Base-by-base conservation (phyloP, 345 rosid genomes). In the Garcia nutans region DNA sequence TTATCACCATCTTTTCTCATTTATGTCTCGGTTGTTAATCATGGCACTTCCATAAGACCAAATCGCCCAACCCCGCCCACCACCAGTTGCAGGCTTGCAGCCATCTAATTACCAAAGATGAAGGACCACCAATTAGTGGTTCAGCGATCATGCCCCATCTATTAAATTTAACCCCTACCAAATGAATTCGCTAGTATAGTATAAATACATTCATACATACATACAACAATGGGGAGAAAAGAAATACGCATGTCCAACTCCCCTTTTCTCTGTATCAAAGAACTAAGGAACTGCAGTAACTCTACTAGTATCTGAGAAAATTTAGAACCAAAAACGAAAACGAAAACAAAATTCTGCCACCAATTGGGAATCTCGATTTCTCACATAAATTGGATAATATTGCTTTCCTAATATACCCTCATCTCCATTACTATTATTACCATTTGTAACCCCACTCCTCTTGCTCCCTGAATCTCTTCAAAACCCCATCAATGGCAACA, bases 401-500 rank as follows among this genome's bases (percentile, higher is more conserved):
- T 8, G 11, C 0, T 65, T 61, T 33, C 45, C 65, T 22, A 55
- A 56, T 71, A 17, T 6, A 63, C 24, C 54, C 3, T 64, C 23
- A 65, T 42, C 26, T 41, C 42, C 8, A n/a, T n/a, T 1, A 22
- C 50, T 65, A 20, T 41, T 41, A 61, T 60, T 23, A 73, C 98
- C 98, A 93, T 83, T 87, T 96, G 78, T 79, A 91, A 44, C 85
- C 87, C 76, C 82, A 86, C 65, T 83, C 77, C 37, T 84, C 87
- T 73, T 93, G 98, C 81, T 92, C 94, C 77, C 86, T 89, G 79
- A 91, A 84, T 80, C 99, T 91, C 80, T 86, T 77, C 70, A 93
- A 79, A 0, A 93, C 94, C 6, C 92, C 97, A 76, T 93, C 98
- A n/a, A 96, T 45, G 15, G 98, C 98, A 31, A 93, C 84, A 80